Base-by-base conservation (phyloP, 345 rosid species). In the Hypericum perforatum region DNA sequence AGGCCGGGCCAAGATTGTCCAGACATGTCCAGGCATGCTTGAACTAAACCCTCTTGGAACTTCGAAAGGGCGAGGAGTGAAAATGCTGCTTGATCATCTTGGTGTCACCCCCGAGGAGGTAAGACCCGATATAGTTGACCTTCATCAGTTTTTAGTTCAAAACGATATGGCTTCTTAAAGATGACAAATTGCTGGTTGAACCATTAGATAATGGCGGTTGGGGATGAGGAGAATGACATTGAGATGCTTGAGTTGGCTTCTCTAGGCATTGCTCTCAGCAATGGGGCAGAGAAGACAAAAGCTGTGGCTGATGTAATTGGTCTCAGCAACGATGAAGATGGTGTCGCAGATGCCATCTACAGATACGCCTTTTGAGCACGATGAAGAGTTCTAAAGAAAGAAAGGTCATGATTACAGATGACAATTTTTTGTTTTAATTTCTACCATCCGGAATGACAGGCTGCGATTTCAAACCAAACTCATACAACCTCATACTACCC, bases 191-290 rank as follows among this genome's bases (percentile, higher is more conserved):
- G 7, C 41, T 9, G 11, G 11, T 6, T 22, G 32, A 22, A 22
- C 32, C 32, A 59, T 45, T 76, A 89, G 99, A 70, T 89, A 62
- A 82, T 92, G 95, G 97, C 95, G 6, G 80, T 94, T 41, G 95
- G 97, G 7, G 99, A 84, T 57, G 99, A 95, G 11, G 99, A 94
- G 68, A 89, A 88, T 37, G 97, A 92, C 52, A 56, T 73, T 7
- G 91, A 88, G 78, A 88, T 88, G 96, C 94, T 88, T 37, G 78
- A 88, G 72, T 48, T 92, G 61, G 98, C 95, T 13, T 73, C 97
- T 11, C 70, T 77, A 6, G 98, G 95, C 43, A 53, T 88, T 40
- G 97, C 84, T 63, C 76, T 88, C 13, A 76, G 96, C 67, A 92
- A 88, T 46, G 98, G 86, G 42, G 59, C 96, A 11, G 88, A 83